Conservation (phyloP, 345 rosid genomes). For the Eucalyptus sp. region DNA sequence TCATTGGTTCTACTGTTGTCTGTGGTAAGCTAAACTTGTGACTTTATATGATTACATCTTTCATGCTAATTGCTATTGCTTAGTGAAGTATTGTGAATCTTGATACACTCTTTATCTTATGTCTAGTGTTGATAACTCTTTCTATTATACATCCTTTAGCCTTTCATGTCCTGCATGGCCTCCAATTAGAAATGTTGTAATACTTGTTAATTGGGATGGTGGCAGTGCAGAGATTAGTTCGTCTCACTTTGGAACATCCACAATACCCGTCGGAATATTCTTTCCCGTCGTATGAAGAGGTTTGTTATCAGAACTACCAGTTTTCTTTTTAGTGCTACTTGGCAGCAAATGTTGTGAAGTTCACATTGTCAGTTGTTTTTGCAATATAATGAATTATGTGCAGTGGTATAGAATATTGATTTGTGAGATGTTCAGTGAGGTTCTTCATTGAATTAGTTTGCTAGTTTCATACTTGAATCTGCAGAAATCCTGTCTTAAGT, state of each 20-base stretch:
- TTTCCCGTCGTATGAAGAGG: conserved; percentile 59
- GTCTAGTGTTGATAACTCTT: background rate
- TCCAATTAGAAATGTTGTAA: background rate
- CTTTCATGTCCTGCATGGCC: background rate
- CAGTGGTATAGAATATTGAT: background rate
- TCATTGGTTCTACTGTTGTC: background rate
- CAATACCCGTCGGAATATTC: conserved; percentile 28
- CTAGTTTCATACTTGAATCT: background rate
- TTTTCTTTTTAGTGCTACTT: background rate
- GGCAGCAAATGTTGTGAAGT: background rate
- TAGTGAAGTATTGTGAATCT: background rate
- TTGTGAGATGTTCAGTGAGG: background rate
- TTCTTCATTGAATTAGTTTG: background rate
- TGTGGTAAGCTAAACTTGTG: background rate
- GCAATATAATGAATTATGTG: background rate
- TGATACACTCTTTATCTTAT: background rate
- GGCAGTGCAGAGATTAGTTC: conserved; percentile 72
- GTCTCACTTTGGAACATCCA: conserved; percentile 53
- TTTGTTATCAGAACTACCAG: background rate
- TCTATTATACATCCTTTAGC: background rate
- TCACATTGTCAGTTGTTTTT: background rate
- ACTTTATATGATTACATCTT: background rate
- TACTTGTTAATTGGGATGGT: conserved; percentile 14
- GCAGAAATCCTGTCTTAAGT: background rate
- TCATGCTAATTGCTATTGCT: background rate